Conservation (phyloP, 1,139 yeast species). For the Wickerhamomyces sp. region DNA sequence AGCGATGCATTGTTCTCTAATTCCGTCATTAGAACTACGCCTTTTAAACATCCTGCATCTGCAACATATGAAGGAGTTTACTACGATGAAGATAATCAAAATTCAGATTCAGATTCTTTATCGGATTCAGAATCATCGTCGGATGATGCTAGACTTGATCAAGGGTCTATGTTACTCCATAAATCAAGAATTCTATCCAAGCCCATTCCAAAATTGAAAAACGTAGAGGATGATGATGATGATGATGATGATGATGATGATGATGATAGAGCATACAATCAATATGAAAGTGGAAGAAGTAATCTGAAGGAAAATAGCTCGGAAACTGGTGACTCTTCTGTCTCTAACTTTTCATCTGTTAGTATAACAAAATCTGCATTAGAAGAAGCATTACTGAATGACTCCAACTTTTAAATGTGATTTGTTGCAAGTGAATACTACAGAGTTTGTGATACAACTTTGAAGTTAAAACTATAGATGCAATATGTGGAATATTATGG, state of each 20-base stretch:
- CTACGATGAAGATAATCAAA: background rate
- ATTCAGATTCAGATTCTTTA: background rate
- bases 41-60: background rate
- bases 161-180: conserved; percentile 19
- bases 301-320: background rate
- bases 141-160: background rate
- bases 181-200: conserved; percentile 20
- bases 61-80: too few species aligned
- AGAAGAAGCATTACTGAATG: conserved; percentile 39
- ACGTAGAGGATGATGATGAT: conserved; percentile 19
- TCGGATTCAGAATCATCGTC: conserved; percentile 7
- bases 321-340: conserved; percentile 14
- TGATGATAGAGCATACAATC: too few species aligned
- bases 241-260: conserved; percentile 2
- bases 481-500: background rate
- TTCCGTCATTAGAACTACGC: background rate
- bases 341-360: conserved; percentile 23
- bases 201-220: conserved; percentile 15
- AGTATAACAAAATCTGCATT: conserved; percentile 42
- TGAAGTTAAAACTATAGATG: too few species aligned
- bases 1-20: background rate
- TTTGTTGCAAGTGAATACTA: too few species aligned
- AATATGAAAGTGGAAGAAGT: background rate
- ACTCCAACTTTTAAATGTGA: conserved; percentile 11
- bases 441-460: too few species aligned